Base-by-base conservation (phyloP, 345 rosid species). In the Populus euphratica region DNA sequence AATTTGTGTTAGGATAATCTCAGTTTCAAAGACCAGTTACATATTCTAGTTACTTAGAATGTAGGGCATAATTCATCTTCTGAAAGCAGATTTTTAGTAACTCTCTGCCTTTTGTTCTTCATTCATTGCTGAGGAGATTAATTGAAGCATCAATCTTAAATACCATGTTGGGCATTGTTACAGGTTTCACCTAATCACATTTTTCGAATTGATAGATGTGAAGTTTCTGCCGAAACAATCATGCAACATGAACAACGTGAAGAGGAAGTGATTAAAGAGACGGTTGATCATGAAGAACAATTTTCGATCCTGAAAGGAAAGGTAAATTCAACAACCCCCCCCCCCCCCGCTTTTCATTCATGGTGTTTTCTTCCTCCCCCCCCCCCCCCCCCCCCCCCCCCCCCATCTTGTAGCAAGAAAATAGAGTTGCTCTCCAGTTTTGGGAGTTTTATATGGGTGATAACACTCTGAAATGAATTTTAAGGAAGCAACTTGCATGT, bases 181-280 rank as follows among this genome's bases (percentile, higher is more conserved):
- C 91, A 96, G 99, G 96, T 91, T 75, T 88, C 88, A 62, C 99
- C 99, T 56, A 77, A 74, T 83, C 96, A 93, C 77, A 90, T 95
- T 82, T 83, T 83, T 78, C 88, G 81, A 35, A 81, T 89, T 77
- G 92, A 92, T 72, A 92, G 86, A 83, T 81, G 85, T 79, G 96
- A 92, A 78, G 86, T 69, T 72, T 81, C 88, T 68, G 77, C 81
- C 69, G 68, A 84, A 63, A 68, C 86, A 72, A 62, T 86, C 41
- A 70, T 27, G 73, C 81, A 72, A 41, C 27, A 80, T 31, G 94
- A 86, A 81, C 89, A 80, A 74, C 85, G 49, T 81, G 70, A 62
- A 8, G 92, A 85, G 74, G 91, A 86, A 76, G 77, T 74, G 72
- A 85, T 77, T 74, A 88, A 81, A 84, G 90, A 88, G 79, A 76